Percentiles rank a stretch among this genome's conserved stretches.
These are phyloP conservation scores for Gossypioides kirkii DNA, from an alignment of 345 rosid species.

Conservation along the genomic window DNA sequence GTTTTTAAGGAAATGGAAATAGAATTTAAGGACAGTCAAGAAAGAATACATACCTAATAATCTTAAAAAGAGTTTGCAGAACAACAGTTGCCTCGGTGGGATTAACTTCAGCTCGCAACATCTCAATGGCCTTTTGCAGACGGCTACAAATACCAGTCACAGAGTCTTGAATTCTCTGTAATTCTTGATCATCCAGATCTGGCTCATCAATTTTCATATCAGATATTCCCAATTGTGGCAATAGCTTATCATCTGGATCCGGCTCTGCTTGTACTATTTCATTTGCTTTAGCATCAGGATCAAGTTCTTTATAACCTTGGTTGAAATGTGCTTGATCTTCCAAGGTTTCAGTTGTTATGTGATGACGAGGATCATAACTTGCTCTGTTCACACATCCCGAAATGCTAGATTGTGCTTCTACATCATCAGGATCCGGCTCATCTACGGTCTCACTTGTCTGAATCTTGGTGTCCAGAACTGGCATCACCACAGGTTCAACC, in stretches of 20 bases:
- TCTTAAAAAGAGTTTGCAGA: constrained; percentile 61
- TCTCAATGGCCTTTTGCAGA: constrained; percentile 58
- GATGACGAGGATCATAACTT: constrained; percentile 15
- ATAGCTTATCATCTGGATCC: constrained; percentile 30
- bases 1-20: neutral
- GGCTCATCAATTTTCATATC: constrained; percentile 56
- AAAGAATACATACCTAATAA: constrained; percentile 50
- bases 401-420: constrained; percentile 16
- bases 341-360: constrained; percentile 16
- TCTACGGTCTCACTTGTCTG: constrained; percentile 18
- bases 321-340: constrained; percentile 19
- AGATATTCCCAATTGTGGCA: constrained; percentile 25
- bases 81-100: constrained; percentile 39
- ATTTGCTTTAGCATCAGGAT: constrained; percentile 24
- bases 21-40: constrained; percentile 1
- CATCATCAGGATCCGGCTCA: constrained; percentile 70
- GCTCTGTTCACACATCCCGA: constrained; percentile 14
- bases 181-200: constrained; percentile 71
- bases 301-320: constrained; percentile 20
- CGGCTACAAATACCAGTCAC: constrained; percentile 51
- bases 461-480: constrained; percentile 10
- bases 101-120: constrained; percentile 48
- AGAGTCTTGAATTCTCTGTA: constrained; percentile 73
- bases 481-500: constrained; percentile 19
- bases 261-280: constrained; percentile 24